Base-by-base conservation (phyloP, 345 rosid species). In the Bruguiera parviflora region DNA sequence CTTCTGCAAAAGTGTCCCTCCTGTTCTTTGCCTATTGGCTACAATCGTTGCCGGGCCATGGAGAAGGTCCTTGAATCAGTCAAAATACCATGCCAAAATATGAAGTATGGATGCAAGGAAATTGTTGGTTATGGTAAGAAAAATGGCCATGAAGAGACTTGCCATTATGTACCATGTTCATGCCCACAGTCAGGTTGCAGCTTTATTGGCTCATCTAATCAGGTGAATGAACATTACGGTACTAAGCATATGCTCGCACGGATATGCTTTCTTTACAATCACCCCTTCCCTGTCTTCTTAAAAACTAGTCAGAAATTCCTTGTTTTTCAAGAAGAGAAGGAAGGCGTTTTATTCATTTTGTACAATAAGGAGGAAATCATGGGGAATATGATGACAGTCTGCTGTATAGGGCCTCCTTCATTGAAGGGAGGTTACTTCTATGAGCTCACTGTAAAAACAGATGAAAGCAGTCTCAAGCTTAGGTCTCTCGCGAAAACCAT, bases 101-200 rank as follows among this genome's bases (percentile, higher is more conserved):
- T 55, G 64, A 73, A 29, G 18, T 70, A 80, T 35, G 89, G 86
- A 4, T 82, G 89, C 74, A 69, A 33, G 63, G 85, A 82, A 61
- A 72, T 66, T 3, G 21, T 82, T 25, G 66, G 47, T 27, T 79
- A 70, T 32, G 21, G 28, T 6, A 75, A 73, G 70, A 82, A 68
- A 35, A 35, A 35, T 31, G 71, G 68, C 16, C 89, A 82, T 39
- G 80, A 82, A 21, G 73, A 75, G 70, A 66, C 53, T 52, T 85
- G 86, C 69, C n/a, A 35, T 58, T 70, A 70, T 58, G 65, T 74
- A 5, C 82, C 89, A 0, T 85, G 84, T 37, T 53, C 69, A n/a
- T 85, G 89, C 78, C 89, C 89, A 1, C 29, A 73, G 51, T 31
- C 73, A 57, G 66, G 73, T 47, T 85, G 89, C 76, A 72, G 67